Conservation (phyloP, 2,329 filamentous ascomycete species). For the Pestalotiopsis sp. region DNA sequence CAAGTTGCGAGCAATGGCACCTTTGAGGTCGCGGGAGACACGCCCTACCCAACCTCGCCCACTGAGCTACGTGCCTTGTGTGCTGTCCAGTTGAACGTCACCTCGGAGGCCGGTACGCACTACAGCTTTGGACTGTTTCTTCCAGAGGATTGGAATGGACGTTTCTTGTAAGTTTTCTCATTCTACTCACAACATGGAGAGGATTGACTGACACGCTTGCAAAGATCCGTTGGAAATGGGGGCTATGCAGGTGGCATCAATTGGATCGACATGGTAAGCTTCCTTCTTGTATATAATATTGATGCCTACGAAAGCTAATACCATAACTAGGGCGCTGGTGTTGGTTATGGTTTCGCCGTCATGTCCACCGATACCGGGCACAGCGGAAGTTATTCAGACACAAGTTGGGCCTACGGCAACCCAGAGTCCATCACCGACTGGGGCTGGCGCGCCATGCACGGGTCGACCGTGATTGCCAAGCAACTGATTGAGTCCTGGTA, state of each 20-base stretch:
- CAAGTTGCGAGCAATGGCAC: neutral
- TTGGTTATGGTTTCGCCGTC: constrained; percentile 48
- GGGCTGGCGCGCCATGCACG: constrained; percentile 48
- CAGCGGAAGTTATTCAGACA: constrained; percentile 30
- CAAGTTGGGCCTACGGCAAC: constrained; percentile 40
- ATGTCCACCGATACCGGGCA: constrained; percentile 49
- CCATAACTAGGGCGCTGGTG: constrained; percentile 34
- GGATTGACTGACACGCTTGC: neutral
- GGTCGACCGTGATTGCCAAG: constrained; percentile 50
- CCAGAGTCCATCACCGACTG: constrained; percentile 41
- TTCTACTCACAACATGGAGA: neutral
- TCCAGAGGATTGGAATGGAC: constrained; percentile 29
- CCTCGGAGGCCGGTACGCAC: constrained; percentile 27
- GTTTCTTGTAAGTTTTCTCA: constrained; percentile 19
- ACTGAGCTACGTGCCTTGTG: constrained; percentile 31
- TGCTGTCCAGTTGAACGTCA: constrained; percentile 30
- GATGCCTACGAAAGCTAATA: neutral
- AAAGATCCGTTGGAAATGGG: constrained; percentile 27
- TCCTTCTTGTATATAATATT: neutral
- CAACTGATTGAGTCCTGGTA: constrained; percentile 53
- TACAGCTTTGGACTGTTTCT: constrained; percentile 35
- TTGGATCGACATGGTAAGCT: constrained; percentile 22
- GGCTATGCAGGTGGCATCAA: constrained; percentile 33
- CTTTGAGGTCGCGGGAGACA: neutral
- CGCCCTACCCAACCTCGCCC: constrained; percentile 23